Evolutionary conservation across 352 stramenopile species (phyloP), one percentile per base, ranked within the genome.

Genomic region (Aphanomyces astaci): DNA sequence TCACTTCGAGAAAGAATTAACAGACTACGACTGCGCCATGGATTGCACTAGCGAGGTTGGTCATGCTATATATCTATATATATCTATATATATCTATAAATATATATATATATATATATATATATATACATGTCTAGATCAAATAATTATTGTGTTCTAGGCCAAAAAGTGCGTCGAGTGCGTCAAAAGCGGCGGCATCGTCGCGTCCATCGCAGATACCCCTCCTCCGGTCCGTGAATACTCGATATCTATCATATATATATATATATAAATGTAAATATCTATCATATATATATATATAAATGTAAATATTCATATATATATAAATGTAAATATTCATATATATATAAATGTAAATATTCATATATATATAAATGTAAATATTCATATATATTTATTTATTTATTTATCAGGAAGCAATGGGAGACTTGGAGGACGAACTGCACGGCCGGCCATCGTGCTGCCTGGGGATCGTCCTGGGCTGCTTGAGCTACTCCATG

Each of bases 11-110:
- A 74, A 72, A 17, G 79, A 89, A 28, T 65, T 90, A 22, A 74
- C 74, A 36, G 84, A 90, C 56, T 90, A 87, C 65, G 84, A 93
- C 66, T 88, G 89, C 59, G 81, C 82, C 30, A 55, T 93, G 27
- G 84, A 93, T 64, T 89, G 80, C 73, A 91, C 84, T 0, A 79
- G 71, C 54, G 84, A 93, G 75, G 83, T 89, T n/a, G n/a, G n/a
- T n/a, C n/a, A n/a, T n/a, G n/a, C n/a, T n/a, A n/a, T n/a, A n/a
- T n/a, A n/a, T n/a, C n/a, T n/a, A n/a, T n/a, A n/a, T n/a, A n/a
- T n/a, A n/a, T n/a, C n/a, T n/a, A n/a, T n/a, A n/a, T n/a, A n/a
- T n/a, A n/a, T n/a, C n/a, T n/a, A n/a, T n/a, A n/a, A n/a, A n/a
- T n/a, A n/a, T n/a, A n/a, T n/a, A n/a, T n/a, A n/a, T n/a, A n/a